phyloP scores from a whole-genome alignment of 2,329 filamentous ascomycete species.

The Scedosporium minutisporum region DNA sequence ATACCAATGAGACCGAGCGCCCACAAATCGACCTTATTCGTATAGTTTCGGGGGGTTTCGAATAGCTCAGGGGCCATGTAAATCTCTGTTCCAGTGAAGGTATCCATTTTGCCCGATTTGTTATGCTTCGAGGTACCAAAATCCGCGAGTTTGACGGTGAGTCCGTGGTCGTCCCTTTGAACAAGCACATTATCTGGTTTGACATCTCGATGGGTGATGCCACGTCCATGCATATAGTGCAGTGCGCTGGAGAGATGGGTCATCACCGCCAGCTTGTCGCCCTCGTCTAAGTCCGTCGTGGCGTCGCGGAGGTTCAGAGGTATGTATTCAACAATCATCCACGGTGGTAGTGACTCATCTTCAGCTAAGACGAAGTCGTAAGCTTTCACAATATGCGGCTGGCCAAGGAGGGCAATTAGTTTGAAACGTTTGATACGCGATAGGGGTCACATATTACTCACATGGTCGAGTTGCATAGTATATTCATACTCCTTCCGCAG shows the following conservation, averaged over 20 bases:
- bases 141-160: slow-evolving; percentile 3
- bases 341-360: slow-evolving; percentile 5
- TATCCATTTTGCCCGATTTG: no score
- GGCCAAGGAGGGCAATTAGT: background rate
- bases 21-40: slow-evolving; percentile 8
- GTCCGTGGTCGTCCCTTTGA: background rate
- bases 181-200: slow-evolving; percentile 6
- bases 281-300: background rate
- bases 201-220: background rate
- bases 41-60: slow-evolving; percentile 2
- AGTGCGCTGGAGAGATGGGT: slow-evolving; percentile 6
- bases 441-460: background rate
- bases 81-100: no score
- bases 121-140: no score
- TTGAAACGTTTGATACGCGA: background rate
- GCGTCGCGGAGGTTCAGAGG: slow-evolving; percentile 5
- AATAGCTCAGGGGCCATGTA: slow-evolving; percentile 9
- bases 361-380: slow-evolving; percentile 8
- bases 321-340: slow-evolving; percentile 10
- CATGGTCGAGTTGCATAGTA: slow-evolving; percentile 7
- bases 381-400: slow-evolving; percentile 8
- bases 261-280: background rate
- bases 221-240: slow-evolving; percentile 1
- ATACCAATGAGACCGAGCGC: slow-evolving; percentile 6
- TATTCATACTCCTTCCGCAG: slow-evolving; percentile 5